phyloP scores from a whole-genome alignment of 2,329 filamentous ascomycete species.

The Paraconiothyrium brasiliense region DNA sequence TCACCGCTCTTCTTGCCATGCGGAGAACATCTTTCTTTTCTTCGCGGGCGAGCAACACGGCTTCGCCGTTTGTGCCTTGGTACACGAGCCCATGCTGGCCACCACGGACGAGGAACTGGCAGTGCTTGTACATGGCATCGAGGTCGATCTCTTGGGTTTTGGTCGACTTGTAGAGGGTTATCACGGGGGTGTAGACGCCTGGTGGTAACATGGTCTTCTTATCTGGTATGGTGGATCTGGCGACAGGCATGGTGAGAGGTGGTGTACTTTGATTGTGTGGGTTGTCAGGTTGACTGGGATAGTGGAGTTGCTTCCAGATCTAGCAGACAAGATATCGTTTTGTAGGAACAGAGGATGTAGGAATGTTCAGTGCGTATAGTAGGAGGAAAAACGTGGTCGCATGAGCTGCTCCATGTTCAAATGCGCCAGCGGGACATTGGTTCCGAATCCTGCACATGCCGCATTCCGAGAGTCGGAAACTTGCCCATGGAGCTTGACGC shows the following conservation, averaged over 20 bases:
- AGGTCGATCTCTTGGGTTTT: constrained; percentile 62
- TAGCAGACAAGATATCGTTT: background rate
- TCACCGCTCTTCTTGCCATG: constrained; percentile 46
- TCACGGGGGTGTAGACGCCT: constrained; percentile 62
- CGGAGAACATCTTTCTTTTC: constrained; percentile 51
- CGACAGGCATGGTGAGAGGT: constrained; percentile 15
- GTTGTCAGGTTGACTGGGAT: background rate
- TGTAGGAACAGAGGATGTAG: background rate
- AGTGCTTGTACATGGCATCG: constrained; percentile 60
- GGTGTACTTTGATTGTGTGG: background rate
- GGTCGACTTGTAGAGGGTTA: constrained; percentile 62
- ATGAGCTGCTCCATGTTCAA: background rate
- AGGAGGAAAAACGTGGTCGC: background rate
- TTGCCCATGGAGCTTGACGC: background rate
- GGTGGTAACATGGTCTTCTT: constrained; percentile 58
- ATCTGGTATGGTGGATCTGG: constrained; percentile 39
- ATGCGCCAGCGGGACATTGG: background rate
- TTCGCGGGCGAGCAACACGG: constrained; percentile 46
- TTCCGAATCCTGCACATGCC: background rate
- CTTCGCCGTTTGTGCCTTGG: constrained; percentile 55
- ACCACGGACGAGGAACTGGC: constrained; percentile 60
- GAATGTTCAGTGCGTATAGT: background rate
- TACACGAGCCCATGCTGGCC: constrained; percentile 59
- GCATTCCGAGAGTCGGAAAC: constrained; percentile 4
- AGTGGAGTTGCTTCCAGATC: background rate